A percentile compares a stretch with the other conserved stretches of the same genome.
These are phyloP conservation scores for Stygiomarasmius scandens DNA, from an alignment of 1,284 basidiomycete species.

Conservation along the genomic window DNA sequence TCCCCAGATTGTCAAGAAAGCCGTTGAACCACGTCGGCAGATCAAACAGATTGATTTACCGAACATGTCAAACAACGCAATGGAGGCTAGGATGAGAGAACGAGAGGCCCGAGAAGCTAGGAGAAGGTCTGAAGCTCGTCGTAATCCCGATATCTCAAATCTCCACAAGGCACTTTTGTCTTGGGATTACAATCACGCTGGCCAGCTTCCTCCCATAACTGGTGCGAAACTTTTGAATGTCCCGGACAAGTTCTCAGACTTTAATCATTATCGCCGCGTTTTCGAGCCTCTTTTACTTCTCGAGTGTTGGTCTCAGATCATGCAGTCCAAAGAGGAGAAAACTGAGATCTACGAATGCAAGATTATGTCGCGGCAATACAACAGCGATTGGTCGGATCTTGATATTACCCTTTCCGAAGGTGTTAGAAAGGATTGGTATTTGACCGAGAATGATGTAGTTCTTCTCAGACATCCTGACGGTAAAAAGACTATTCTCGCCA, in stretches of 20 bases:
- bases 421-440: slow-evolving; percentile 69
- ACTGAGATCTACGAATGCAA: slow-evolving; percentile 58
- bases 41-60: slow-evolving; percentile 73
- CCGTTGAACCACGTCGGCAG: slow-evolving; percentile 56
- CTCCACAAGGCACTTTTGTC: slow-evolving; percentile 84
- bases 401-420: slow-evolving; percentile 63
- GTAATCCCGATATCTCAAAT: slow-evolving; percentile 81
- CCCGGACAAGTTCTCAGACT: slow-evolving; percentile 68
- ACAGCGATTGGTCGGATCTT: slow-evolving; percentile 75
- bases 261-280: slow-evolving; percentile 71
- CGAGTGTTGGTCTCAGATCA: slow-evolving; percentile 92
- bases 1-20: slow-evolving; percentile 56
- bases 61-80: slow-evolving; percentile 42
- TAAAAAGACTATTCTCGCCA: slow-evolving; percentile 67
- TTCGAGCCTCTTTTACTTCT: slow-evolving; percentile 90
- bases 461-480: slow-evolving; percentile 60
- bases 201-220: slow-evolving; percentile 58
- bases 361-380: slow-evolving; percentile 64
- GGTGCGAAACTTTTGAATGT: slow-evolving; percentile 45
- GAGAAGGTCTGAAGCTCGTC: slow-evolving; percentile 60
- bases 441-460: slow-evolving; percentile 83
- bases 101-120: slow-evolving; percentile 54
- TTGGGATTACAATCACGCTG: slow-evolving; percentile 83
- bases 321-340: slow-evolving; percentile 71
- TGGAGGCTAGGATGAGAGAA: slow-evolving; percentile 53